Evolutionary conservation across 805 yeast species (phyloP), one percentile per base, ranked within the genome.

Genomic region (Zygosaccharomyces siamensis): DNA sequence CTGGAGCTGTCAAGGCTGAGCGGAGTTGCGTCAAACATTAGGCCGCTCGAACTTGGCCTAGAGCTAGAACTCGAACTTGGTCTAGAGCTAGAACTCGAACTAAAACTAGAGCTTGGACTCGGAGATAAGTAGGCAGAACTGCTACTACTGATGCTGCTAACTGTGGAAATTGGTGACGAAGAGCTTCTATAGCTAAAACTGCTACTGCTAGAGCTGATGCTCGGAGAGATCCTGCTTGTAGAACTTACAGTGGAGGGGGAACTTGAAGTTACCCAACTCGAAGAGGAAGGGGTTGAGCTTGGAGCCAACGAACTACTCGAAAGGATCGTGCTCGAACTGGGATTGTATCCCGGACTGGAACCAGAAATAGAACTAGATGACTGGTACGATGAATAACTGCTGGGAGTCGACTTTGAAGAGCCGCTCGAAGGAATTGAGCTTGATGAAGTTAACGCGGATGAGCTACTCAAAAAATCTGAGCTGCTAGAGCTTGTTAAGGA

Each of bases 141-240:
- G 30, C 27, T 30, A 32, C 27, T 30, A 38, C n/a, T 21, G 14
- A 33, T 16, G 21, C 42, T 10, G 35, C 46, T 33, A 23, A 31
- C 31, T 14, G 33, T 21, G 11, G 50, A 41, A 16, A 26, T 31
- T 28, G 43, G 18, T 8, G 33, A 14, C 28, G 11, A 26, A 26
- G 28, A 26, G 28, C 28, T 26, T 8, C 28, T 26, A 26, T 26
- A 26, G 28, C 12, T 26, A 7, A 26, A 7, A 10, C 21, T 30
- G 21, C 39, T 24, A 28, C 24, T 37, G 24, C 40, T 35, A 33
- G 16, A 12, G 41, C 32, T 26, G 48, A 39, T 26, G 44, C 38
- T 47, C 21, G 39, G 20, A 26, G 23, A 28, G 23, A 12, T 27
- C n/a, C 39, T 18, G 40, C 35, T 23, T 23, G 21, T 36, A 18